phyloP scores from a whole-genome alignment of 2,329 filamentous ascomycete genomes.

The Neurospora crassa region DNA sequence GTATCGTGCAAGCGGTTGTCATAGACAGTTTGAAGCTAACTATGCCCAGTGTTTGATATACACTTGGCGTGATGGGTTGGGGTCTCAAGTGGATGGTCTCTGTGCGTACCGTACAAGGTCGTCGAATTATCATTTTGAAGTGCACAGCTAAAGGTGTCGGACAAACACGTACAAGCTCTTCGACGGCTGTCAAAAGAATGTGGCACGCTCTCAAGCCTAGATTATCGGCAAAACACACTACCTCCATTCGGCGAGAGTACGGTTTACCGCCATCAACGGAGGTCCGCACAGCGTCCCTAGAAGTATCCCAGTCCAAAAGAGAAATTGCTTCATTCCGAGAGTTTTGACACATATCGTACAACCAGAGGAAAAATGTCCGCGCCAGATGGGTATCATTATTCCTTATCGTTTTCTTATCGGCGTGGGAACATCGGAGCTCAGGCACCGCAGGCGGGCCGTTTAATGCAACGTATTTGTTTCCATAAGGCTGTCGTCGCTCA shows the following conservation, averaged over 20 bases:
- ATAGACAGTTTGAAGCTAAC: not conserved
- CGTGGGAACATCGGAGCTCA: not conserved
- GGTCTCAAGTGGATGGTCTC: too few relatives aligned
- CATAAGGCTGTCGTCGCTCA: not conserved
- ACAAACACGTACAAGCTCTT: too few relatives aligned
- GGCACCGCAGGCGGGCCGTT: not conserved
- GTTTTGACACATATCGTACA: not conserved
- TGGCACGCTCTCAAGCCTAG: too few relatives aligned
- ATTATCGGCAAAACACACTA: too few relatives aligned
- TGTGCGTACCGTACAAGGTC: too few relatives aligned
- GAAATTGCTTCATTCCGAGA: not conserved
- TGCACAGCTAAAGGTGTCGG: too few relatives aligned
- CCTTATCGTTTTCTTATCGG: not conserved
- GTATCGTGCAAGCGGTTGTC: not conserved
- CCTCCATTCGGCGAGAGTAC: too few relatives aligned
- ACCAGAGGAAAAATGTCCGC: not conserved
- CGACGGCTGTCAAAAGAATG: too few relatives aligned
- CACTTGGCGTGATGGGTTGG: not conserved
- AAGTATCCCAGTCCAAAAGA: too few relatives aligned
- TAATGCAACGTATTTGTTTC: not conserved
- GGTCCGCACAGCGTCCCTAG: too few relatives aligned
- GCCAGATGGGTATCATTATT: not conserved
- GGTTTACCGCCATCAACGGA: too few relatives aligned
- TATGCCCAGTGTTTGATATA: not conserved
- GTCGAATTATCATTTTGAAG: too few relatives aligned